Percentiles rank a stretch among this genome's conserved stretches.
Conservation (phyloP, 1,284 basidiomycete genomes). For the Apiotrichum domesticum region DNA sequence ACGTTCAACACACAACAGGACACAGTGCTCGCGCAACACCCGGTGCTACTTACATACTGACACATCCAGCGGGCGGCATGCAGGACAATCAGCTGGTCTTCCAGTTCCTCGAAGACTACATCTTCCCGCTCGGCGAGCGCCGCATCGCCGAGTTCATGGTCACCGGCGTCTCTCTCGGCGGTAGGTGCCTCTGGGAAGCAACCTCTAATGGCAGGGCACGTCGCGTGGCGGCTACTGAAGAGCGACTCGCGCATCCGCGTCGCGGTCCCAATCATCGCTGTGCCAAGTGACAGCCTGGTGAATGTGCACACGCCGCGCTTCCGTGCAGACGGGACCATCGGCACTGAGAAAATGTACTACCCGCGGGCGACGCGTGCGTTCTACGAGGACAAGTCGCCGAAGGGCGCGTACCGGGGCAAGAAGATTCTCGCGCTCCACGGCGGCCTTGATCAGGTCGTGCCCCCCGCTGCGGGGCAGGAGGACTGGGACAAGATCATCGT, state of each 20-base stretch:
- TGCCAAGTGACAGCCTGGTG: constrained; percentile 57
- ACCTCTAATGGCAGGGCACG: not conserved
- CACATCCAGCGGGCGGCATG: constrained; percentile 13
- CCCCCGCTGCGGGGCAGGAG: constrained; percentile 21
- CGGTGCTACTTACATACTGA: not conserved
- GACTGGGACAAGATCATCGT: not conserved
- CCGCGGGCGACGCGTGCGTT: constrained; percentile 27
- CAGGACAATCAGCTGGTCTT: constrained; percentile 71
- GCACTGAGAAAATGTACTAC: constrained; percentile 4
- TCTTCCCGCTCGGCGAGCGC: constrained; percentile 68
- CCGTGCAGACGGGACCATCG: not conserved
- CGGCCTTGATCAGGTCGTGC: constrained; percentile 40
- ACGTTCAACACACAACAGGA: not conserved
- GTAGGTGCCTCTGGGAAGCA: not conserved
- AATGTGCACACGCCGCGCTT: constrained; percentile 51
- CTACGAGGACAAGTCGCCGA: not conserved
- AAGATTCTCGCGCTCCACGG: constrained; percentile 63
- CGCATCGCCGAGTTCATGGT: constrained; percentile 61
- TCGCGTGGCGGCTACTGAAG: constrained; percentile 13
- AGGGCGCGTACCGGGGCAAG: constrained; percentile 55
- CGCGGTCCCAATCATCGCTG: constrained; percentile 68
- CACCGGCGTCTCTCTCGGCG: constrained; percentile 53
- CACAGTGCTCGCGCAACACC: not conserved
- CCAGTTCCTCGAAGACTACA: constrained; percentile 68
- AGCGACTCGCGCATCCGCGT: constrained; percentile 60